Base-by-base conservation (phyloP, 78 protist genomes). In the Speleostelium caveatum region DNA sequence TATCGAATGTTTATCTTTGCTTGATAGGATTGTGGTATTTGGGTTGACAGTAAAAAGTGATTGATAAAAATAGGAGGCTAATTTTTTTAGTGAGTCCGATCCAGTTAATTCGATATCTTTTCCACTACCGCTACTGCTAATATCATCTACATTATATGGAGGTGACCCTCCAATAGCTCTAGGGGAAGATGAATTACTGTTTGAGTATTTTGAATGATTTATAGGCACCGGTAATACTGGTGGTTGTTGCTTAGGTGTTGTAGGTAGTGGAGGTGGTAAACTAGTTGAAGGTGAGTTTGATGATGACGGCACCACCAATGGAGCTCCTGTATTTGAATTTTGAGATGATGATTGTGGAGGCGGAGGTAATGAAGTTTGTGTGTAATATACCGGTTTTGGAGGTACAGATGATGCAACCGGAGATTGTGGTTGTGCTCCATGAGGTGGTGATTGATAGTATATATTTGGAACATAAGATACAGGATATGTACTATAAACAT, bases 51-150 rank as follows among this genome's bases (percentile, higher is more conserved):
- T 30, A 66, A 66, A 66, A 30, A 38, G 36, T n/a, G 73, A 36
- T 33, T 33, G 51, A 66, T 66, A 66, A 24, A 66, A 66, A 66
- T 66, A 66, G 36, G 73, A 66, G 16, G 73, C 73, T 8, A 66
- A 8, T n/a, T 38, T 35, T 36, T 38, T 66, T 21, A 66, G 33
- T 19, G 73, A 66, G 22, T 66, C 73, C 36, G 32, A 39, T 17
- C 68, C 68, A 61, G 24, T 32, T 32, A 2, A 19, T n/a, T n/a
- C n/a, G n/a, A n/a, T n/a, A 12, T 61, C 32, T 32, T 61, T n/a
- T n/a, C n/a, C n/a, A n/a, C 41, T 32, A 61, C 26, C n/a, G 32
- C 26, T 51, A 14, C 56, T 51, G 56, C 56, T 32, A n/a, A 17
- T 14, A 24, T 61, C 17, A 32, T 39, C 26, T 14, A 32, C 32